Percentiles rank a stretch among this genome's conserved stretches.
phyloP scores from a whole-genome alignment of 2,329 filamentous ascomycete species.

The Neurospora crassa region DNA sequence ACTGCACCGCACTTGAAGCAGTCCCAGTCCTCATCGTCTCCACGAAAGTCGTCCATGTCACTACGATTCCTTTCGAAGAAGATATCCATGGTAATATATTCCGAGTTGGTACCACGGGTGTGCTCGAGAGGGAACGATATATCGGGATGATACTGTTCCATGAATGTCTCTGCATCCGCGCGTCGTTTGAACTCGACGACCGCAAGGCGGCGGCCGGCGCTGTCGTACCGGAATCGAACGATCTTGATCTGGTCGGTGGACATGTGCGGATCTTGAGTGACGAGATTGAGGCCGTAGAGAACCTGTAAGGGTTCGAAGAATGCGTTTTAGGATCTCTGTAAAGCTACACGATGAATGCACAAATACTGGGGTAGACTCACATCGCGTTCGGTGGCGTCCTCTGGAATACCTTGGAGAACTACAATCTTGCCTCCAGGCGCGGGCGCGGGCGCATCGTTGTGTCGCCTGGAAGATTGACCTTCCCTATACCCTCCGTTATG shows the following conservation, averaged over 20 bases:
- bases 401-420: slow-evolving; percentile 13
- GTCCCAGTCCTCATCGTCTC: slow-evolving; percentile 29
- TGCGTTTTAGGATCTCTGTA: background rate
- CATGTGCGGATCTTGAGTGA: slow-evolving; percentile 15
- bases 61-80: slow-evolving; percentile 27
- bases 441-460: background rate
- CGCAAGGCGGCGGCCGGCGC: slow-evolving; percentile 23
- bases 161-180: slow-evolving; percentile 29
- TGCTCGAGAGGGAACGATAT: slow-evolving; percentile 25
- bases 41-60: slow-evolving; percentile 15
- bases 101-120: slow-evolving; percentile 20
- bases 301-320: slow-evolving; percentile 9
- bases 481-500: background rate
- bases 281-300: slow-evolving; percentile 18
- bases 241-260: slow-evolving; percentile 16
- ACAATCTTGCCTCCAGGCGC: slow-evolving; percentile 5
- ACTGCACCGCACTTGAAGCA: slow-evolving; percentile 38
- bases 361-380: slow-evolving; percentile 3
- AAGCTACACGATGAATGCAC: background rate
- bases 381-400: slow-evolving; percentile 18
- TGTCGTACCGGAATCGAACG: slow-evolving; percentile 12
- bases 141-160: slow-evolving; percentile 27
- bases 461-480: background rate
- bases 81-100: slow-evolving; percentile 23
- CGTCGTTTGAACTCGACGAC: slow-evolving; percentile 32